phyloP scores from a whole-genome alignment of 495 filamentous ascomycete species.

The Neurospora sp. region DNA sequence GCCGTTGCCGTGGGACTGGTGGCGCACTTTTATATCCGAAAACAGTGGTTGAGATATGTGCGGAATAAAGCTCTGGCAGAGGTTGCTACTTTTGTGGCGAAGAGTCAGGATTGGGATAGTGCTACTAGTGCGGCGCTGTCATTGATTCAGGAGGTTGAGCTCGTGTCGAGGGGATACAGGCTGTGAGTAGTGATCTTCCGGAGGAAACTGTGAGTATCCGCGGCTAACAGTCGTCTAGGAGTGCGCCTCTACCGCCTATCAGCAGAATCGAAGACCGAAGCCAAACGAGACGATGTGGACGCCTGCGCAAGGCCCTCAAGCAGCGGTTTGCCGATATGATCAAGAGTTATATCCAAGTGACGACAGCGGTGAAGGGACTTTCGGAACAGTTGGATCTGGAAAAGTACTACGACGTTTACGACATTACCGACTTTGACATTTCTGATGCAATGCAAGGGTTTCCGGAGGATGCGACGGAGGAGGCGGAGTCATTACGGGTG shows the following conservation, averaged over 20 bases:
- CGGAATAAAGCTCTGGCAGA: slow-evolving; percentile 66
- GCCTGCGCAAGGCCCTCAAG: slow-evolving; percentile 65
- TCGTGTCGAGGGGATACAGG: slow-evolving; percentile 88
- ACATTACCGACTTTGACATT: slow-evolving; percentile 71
- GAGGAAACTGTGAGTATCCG: neutral
- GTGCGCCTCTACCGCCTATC: slow-evolving; percentile 75
- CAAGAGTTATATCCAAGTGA: slow-evolving; percentile 56
- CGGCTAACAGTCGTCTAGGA: slow-evolving; percentile 48
- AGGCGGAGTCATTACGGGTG: slow-evolving; percentile 66
- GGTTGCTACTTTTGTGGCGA: slow-evolving; percentile 61
- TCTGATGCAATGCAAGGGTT: slow-evolving; percentile 54
- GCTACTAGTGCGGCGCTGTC: slow-evolving; percentile 70
- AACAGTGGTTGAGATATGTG: slow-evolving; percentile 78
- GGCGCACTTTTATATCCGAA: slow-evolving; percentile 62
- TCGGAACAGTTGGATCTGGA: slow-evolving; percentile 71
- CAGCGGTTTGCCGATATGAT: slow-evolving; percentile 60
- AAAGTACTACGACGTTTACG: slow-evolving; percentile 87
- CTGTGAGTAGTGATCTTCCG: slow-evolving; percentile 48
- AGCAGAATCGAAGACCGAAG: slow-evolving; percentile 69
- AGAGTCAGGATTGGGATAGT: slow-evolving; percentile 74
- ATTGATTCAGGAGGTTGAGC: slow-evolving; percentile 90
- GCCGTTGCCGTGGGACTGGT: slow-evolving; percentile 46
- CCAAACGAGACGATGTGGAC: slow-evolving; percentile 66
- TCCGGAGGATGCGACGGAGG: slow-evolving; percentile 50
- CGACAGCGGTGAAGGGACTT: slow-evolving; percentile 55